A percentile compares a stretch with the other conserved stretches of the same genome.
phyloP scores from a whole-genome alignment of 73 alveolate species.

The Tetrahymena borealis region DNA sequence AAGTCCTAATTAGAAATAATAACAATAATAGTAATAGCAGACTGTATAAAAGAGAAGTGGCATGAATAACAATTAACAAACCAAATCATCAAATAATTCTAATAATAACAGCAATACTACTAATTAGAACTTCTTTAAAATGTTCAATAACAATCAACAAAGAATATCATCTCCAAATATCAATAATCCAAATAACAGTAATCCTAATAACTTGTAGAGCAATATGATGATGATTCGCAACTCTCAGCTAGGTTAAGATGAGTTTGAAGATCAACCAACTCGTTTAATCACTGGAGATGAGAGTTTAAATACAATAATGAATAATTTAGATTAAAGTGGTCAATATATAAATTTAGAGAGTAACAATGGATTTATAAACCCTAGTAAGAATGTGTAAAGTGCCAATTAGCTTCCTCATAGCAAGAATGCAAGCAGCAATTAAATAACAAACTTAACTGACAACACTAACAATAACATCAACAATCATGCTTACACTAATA shows the following conservation, averaged over 20 bases:
- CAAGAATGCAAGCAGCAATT: background rate
- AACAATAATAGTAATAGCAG: background rate
- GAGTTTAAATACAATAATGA: background rate
- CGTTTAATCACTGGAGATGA: background rate
- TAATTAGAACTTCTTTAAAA: background rate
- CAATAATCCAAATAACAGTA: background rate
- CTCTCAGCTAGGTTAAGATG: background rate
- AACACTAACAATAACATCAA: background rate
- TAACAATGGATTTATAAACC: background rate
- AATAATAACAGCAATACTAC: background rate
- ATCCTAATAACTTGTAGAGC: background rate
- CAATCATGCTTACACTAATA: background rate
- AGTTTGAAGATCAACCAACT: background rate
- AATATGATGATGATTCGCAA: background rate
- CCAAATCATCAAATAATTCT: background rate
- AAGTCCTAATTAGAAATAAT: background rate
- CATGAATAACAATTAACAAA: background rate
- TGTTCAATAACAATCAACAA: background rate
- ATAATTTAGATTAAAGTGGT: background rate
- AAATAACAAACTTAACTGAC: background rate
- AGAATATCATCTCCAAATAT: background rate
- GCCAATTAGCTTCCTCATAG: background rate
- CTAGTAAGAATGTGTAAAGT: background rate
- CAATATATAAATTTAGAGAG: background rate
- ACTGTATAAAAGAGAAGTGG: background rate